Percentiles rank a stretch among this genome's conserved stretches.
These are phyloP conservation scores for Hortiboletus rubellus DNA, from an alignment of 1,284 basidiomycete genomes.

Conservation along the genomic window DNA sequence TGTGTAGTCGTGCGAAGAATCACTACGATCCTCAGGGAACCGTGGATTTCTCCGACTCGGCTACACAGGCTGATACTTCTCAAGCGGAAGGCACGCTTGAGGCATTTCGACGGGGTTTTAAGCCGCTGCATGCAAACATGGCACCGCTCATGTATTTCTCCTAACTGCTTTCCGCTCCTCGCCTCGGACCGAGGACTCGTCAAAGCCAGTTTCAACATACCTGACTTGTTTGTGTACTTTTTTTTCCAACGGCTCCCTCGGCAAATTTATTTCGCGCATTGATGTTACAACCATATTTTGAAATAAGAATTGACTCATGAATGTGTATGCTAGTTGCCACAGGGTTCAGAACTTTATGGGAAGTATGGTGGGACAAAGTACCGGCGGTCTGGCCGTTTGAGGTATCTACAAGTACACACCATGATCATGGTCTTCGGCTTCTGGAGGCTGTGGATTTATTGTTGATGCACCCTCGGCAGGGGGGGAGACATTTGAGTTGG, in stretches of 20 bases:
- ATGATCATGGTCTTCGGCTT: slow-evolving; percentile 5
- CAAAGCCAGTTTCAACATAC: not conserved
- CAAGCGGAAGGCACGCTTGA: slow-evolving; percentile 49
- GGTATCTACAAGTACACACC: slow-evolving; percentile 32
- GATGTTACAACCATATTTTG: not conserved
- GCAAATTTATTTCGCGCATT: not conserved
- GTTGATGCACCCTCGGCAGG: not conserved
- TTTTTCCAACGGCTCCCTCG: not conserved
- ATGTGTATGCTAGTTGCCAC: not conserved
- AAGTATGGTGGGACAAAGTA: not conserved
- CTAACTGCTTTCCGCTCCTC: slow-evolving; percentile 19
- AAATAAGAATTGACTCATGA: not conserved
- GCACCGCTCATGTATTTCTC: slow-evolving; percentile 67
- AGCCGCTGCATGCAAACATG: slow-evolving; percentile 52
- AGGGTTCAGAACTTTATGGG: not conserved
- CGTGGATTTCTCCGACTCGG: slow-evolving; percentile 55
- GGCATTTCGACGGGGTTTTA: slow-evolving; percentile 55
- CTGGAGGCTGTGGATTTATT: not conserved
- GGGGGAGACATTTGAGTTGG: slow-evolving; percentile 11
- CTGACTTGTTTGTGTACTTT: not conserved
- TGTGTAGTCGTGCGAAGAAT: slow-evolving; percentile 78
- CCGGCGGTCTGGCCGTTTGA: not conserved
- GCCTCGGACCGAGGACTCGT: not conserved
- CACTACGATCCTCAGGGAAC: slow-evolving; percentile 68
- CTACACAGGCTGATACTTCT: slow-evolving; percentile 42